phyloP scores from a whole-genome alignment of 2,329 filamentous ascomycete genomes.

The Elsinoe perseae region DNA sequence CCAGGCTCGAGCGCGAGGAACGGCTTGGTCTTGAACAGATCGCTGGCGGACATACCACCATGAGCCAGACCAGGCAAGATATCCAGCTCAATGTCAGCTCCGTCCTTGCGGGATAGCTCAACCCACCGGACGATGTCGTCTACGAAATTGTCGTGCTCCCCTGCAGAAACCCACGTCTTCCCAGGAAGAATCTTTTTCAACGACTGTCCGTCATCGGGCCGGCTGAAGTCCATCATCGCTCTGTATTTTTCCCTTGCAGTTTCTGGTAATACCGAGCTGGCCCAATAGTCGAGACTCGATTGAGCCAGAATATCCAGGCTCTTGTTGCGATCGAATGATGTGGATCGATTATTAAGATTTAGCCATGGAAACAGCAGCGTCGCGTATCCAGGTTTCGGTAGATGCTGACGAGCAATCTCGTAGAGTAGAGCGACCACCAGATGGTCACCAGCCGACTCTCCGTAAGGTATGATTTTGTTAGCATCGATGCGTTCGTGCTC shows the following conservation, averaged over 20 bases:
- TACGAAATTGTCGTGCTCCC: conserved; percentile 4
- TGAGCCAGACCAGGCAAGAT: conserved; percentile 5
- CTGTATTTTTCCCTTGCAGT: neutral
- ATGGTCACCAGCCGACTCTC: conserved; percentile 14
- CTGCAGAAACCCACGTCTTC: conserved; percentile 14
- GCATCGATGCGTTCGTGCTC: conserved; percentile 5
- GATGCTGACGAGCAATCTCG: neutral
- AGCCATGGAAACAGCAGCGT: conserved; percentile 15
- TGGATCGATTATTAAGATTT: conserved; percentile 8
- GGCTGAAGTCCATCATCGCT: conserved; percentile 2
- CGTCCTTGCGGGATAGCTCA: neutral
- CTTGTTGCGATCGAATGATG: conserved; percentile 11
- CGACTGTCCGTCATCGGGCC: neutral
- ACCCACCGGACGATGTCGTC: conserved; percentile 13
- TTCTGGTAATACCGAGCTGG: neutral
- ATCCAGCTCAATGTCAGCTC: conserved; percentile 6
- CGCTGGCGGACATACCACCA: neutral
- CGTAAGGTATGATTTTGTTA: neutral
- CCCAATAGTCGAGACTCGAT: neutral
- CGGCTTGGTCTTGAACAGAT: neutral
- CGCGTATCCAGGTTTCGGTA: neutral
- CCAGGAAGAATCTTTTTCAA: conserved; percentile 7
- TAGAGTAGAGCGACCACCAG: neutral
- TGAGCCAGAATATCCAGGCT: conserved; percentile 6
- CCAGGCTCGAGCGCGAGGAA: neutral